Evolutionary conservation across 2,329 filamentous ascomycete genomes (phyloP), one percentile per base, ranked within the genome.

Genomic region (Trichoderma atrobrunneum): DNA sequence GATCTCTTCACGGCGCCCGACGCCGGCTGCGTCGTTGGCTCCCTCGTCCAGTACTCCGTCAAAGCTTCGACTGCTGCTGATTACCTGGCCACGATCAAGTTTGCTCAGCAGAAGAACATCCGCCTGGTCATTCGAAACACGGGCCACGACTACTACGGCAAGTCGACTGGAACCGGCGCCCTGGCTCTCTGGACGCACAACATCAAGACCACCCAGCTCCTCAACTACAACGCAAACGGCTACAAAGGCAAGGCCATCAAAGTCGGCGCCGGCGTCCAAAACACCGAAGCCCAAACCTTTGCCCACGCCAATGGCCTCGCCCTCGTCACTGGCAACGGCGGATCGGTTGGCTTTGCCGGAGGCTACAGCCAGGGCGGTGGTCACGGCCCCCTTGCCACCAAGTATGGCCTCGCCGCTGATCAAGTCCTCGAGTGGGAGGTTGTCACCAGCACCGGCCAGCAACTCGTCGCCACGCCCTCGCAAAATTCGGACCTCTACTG

Each of bases 281-380:
- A 82, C 0, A 81, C 77, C 28, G 86, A 90, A 51, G 82, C 82
- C 0, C 80, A 85, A 43, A 76, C 74, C 34, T 83, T 82, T 51
- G 87, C 86, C 2, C 76, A 85, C 14, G 78, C 82, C 61, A 78
- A 84, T 32, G 85, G 84, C 0, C 81, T 86, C 60, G 83, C 82
- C 0, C 82, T 89, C 2, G 84, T 90, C 5, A 86, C 85, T 21
- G 88, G 88, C 5, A 85, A 87, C n/a, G 87, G 87, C 68, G 72
- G 76, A 1, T 87, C 85, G 0, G 88, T 91, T 6, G 89, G 88
- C 1, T 75, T 88, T 8, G 85, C 87, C 0, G 90, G 89, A 18
- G 89, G 89, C 1, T 91, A 87, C 75, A 85, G 82, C 3, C 87
- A 89, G 77, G 89, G 88, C 6, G 90, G 88, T 16, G 90, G 90